Conservation (phyloP, 2,329 filamentous ascomycete genomes). For the Fusarium sp. region DNA sequence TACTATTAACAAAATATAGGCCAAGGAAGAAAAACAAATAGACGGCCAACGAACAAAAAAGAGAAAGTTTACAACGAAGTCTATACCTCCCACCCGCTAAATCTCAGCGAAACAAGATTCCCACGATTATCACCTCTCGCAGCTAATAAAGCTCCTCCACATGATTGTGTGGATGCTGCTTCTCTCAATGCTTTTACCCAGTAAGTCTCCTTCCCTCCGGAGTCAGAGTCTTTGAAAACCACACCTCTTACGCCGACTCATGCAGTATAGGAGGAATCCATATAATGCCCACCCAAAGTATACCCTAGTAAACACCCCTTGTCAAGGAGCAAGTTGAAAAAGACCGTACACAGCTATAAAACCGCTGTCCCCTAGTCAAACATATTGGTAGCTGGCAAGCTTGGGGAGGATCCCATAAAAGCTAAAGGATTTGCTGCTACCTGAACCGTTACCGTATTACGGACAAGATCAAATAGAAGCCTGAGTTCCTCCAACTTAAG, state of each 20-base stretch:
- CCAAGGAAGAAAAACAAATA: slow-evolving; percentile 14
- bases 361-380: slow-evolving; percentile 11
- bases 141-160: slow-evolving; percentile 8
- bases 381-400: slow-evolving; percentile 1
- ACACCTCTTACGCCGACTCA: slow-evolving; percentile 46
- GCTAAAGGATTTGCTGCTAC: background rate
- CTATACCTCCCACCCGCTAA: slow-evolving; percentile 40
- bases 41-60: background rate
- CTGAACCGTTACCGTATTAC: background rate
- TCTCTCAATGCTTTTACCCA: slow-evolving; percentile 31
- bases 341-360: slow-evolving; percentile 16
- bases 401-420: background rate
- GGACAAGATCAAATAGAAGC: background rate
- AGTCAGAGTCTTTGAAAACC: slow-evolving; percentile 37
- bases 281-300: slow-evolving; percentile 30
- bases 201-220: slow-evolving; percentile 40
- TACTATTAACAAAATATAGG: slow-evolving; percentile 46
- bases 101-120: slow-evolving; percentile 36
- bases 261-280: slow-evolving; percentile 41
- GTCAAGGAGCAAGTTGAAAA: slow-evolving; percentile 31
- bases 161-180: slow-evolving; percentile 13
- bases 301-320: slow-evolving; percentile 37
- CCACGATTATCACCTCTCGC: slow-evolving; percentile 32
- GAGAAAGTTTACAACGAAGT: slow-evolving; percentile 31
- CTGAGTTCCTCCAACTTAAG: slow-evolving; percentile 30